Evolutionary conservation across 371 early-diverging fungal species (phyloP).

Genomic region (Vairimorpha necatrix): DNA sequence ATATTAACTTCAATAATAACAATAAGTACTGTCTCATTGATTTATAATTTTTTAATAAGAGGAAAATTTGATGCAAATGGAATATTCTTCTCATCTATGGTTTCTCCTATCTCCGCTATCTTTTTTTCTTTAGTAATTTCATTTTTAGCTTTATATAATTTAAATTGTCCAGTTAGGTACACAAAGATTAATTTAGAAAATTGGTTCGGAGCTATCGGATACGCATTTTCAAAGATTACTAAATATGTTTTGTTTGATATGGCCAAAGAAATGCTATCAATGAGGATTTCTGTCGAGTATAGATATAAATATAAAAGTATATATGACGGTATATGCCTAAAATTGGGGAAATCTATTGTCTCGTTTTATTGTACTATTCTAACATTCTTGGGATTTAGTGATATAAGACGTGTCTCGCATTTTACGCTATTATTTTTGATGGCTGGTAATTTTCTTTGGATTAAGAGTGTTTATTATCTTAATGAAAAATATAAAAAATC

Average conservation of each 20-base stretch:
- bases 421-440: slow-evolving; percentile 31
- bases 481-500: slow-evolving; percentile 49
- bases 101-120: background rate
- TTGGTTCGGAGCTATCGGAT: background rate
- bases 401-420: slow-evolving; percentile 56
- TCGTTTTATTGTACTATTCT: slow-evolving; percentile 45
- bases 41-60: background rate
- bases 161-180: background rate
- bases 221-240: slow-evolving; percentile 46
- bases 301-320: slow-evolving; percentile 60
- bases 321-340: slow-evolving; percentile 63
- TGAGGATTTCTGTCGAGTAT: slow-evolving; percentile 57
- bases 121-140: slow-evolving; percentile 12
- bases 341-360: slow-evolving; percentile 61
- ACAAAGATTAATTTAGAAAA: slow-evolving; percentile 15
- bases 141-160: slow-evolving; percentile 20
- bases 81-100: background rate
- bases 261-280: slow-evolving; percentile 61
- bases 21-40: background rate
- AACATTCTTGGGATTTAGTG: slow-evolving; percentile 25
- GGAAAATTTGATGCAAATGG: no score
- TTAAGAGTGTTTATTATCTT: slow-evolving; percentile 53
- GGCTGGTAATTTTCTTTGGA: slow-evolving; percentile 52
- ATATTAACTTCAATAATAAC: background rate
- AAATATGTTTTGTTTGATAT: slow-evolving; percentile 65